These are phyloP conservation scores for Globisporangium cylindrosporum DNA, from an alignment of 352 stramenopile species.

Conservation along the genomic window DNA sequence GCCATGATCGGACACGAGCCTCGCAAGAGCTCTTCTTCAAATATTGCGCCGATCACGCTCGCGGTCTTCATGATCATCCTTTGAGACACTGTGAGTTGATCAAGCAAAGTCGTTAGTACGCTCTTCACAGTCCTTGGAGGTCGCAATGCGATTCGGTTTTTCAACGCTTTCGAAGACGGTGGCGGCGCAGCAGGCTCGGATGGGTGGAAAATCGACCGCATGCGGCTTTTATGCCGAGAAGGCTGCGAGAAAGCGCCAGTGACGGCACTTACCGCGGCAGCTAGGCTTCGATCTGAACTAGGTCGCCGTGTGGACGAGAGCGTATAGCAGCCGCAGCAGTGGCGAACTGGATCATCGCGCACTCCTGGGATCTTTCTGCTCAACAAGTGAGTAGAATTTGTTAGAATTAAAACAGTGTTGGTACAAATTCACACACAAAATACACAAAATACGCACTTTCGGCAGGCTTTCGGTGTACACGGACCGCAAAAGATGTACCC, in stretches of 20 bases:
- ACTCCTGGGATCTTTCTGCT: slow-evolving; percentile 61
- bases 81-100: slow-evolving; percentile 81
- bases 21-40: slow-evolving; percentile 74
- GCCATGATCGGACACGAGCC: slow-evolving; percentile 68
- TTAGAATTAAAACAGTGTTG: not conserved
- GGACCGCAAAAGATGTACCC: slow-evolving; percentile 78
- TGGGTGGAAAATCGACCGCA: slow-evolving; percentile 64
- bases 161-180: slow-evolving; percentile 39
- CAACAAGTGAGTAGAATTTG: not conserved
- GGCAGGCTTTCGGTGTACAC: slow-evolving; percentile 76
- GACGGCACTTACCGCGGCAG: slow-evolving; percentile 22
- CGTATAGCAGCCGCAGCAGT: slow-evolving; percentile 79
- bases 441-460: slow-evolving; percentile 35
- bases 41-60: slow-evolving; percentile 70
- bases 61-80: slow-evolving; percentile 87
- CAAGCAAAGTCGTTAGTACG: slow-evolving; percentile 77
- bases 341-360: slow-evolving; percentile 56
- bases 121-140: slow-evolving; percentile 81
- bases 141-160: slow-evolving; percentile 63
- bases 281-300: slow-evolving; percentile 51
- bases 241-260: slow-evolving; percentile 27
- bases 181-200: slow-evolving; percentile 21
- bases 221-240: slow-evolving; percentile 35
- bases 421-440: not conserved
- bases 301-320: slow-evolving; percentile 60